phyloP scores from a whole-genome alignment of 176 grass and related monocot genomes.

The Phragmites australis region DNA sequence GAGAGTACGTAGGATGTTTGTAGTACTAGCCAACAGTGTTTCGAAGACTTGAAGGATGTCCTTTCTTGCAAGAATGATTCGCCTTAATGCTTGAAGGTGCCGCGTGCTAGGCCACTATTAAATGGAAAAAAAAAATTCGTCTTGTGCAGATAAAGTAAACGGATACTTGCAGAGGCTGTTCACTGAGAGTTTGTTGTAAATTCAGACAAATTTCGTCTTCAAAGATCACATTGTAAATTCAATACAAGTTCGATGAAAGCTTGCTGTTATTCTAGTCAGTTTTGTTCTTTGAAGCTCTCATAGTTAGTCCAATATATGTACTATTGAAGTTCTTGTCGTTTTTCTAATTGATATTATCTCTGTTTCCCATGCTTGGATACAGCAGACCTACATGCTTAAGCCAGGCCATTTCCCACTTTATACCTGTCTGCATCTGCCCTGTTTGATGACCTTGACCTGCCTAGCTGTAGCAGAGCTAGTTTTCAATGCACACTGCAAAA shows the following conservation, averaged over 20 bases:
- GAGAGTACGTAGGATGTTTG: not conserved
- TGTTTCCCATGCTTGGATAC: not conserved
- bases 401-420: not conserved
- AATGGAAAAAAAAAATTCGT: too few relatives aligned
- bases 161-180: too few relatives aligned
- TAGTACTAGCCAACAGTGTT: slow-evolving; percentile 29
- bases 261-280: not conserved
- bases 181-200: not conserved
- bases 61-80: slow-evolving; percentile 45
- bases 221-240: too few relatives aligned
- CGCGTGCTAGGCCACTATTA: not conserved
- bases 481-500: not conserved
- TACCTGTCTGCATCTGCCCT: not conserved
- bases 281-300: not conserved
- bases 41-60: not conserved
- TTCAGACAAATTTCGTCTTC: not conserved
- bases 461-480: not conserved
- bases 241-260: not conserved
- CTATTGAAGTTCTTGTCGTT: not conserved
- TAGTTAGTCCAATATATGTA: not conserved
- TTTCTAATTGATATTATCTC: not conserved
- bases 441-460: not conserved
- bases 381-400: not conserved
- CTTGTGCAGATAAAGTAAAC: too few relatives aligned
- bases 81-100: slow-evolving; percentile 3